These are phyloP conservation scores for Lichtheimia ornata DNA, from an alignment of 371 early-diverging fungal genomes.

Conservation along the genomic window DNA sequence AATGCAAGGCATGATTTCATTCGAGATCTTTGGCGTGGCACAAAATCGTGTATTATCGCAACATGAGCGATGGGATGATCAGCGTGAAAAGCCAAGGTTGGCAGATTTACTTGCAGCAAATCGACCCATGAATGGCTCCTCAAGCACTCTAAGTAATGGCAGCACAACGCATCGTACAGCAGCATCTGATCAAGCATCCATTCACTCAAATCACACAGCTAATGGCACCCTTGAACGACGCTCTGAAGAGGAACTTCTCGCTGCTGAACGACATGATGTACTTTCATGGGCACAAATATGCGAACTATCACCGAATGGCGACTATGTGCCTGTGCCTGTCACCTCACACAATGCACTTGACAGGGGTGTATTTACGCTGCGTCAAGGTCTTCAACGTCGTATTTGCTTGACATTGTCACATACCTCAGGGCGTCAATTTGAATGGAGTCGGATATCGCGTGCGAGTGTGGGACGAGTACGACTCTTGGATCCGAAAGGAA, in stretches of 20 bases:
- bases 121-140: neutral
- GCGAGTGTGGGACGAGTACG: slow-evolving; percentile 61
- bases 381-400: slow-evolving; percentile 87
- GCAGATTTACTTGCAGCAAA: slow-evolving; percentile 7
- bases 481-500: slow-evolving; percentile 65
- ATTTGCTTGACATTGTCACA: slow-evolving; percentile 66
- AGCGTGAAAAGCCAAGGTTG: slow-evolving; percentile 13
- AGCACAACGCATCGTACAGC: neutral
- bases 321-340: slow-evolving; percentile 73
- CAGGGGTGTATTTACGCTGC: slow-evolving; percentile 68
- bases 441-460: slow-evolving; percentile 45
- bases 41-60: slow-evolving; percentile 39
- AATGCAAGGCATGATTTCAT: slow-evolving; percentile 38
- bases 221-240: slow-evolving; percentile 5
- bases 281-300: slow-evolving; percentile 70
- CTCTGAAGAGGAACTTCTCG: slow-evolving; percentile 22
- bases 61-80: slow-evolving; percentile 9
- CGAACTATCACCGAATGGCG: slow-evolving; percentile 68
- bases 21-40: slow-evolving; percentile 68
- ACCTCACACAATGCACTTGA: slow-evolving; percentile 50
- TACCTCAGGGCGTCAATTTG: slow-evolving; percentile 67
- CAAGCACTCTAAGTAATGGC: neutral
- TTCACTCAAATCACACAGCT: slow-evolving; percentile 6
- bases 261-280: slow-evolving; percentile 69
- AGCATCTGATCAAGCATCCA: slow-evolving; percentile 6